phyloP scores from a whole-genome alignment of 352 stramenopile species.

The Thalassiosira allenii region DNA sequence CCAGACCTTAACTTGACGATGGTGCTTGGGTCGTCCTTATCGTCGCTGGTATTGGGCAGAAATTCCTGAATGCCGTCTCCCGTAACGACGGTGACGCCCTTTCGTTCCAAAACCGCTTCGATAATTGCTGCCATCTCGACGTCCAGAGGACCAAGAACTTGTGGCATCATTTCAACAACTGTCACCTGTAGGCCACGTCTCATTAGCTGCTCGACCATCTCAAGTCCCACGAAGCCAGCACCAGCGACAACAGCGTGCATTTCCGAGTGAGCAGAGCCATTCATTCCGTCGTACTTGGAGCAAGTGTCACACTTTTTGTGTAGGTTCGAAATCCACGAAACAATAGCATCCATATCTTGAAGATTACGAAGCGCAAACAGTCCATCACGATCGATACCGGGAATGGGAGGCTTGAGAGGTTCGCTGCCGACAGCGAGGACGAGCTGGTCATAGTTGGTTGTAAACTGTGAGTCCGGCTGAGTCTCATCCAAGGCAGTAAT shows the following conservation, averaged over 20 bases:
- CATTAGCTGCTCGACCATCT: conserved; percentile 85
- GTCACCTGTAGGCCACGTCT: conserved; percentile 74
- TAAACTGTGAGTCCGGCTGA: conserved; percentile 13
- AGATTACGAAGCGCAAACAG: conserved; percentile 80
- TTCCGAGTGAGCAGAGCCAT: conserved; percentile 13
- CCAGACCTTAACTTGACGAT: conserved; percentile 70
- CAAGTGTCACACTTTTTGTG: conserved; percentile 32
- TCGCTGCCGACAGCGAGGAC: conserved; percentile 76
- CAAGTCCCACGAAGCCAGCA: conserved; percentile 83
- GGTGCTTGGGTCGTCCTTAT: conserved; percentile 49
- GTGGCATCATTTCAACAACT: conserved; percentile 77
- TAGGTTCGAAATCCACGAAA: conserved; percentile 68
- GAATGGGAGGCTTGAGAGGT: conserved; percentile 81
- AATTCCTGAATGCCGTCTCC: conserved; percentile 74
- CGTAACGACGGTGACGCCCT: conserved; percentile 72
- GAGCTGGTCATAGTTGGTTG: conserved; percentile 75
- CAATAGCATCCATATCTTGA: conserved; percentile 79
- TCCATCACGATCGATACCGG: conserved; percentile 73
- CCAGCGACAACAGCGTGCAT: conserved; percentile 81
- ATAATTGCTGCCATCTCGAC: conserved; percentile 79
- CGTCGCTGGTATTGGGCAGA: conserved; percentile 41
- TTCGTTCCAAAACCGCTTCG: conserved; percentile 60
- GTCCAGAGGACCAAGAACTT: conserved; percentile 79
- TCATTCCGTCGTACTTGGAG: conserved; percentile 4
- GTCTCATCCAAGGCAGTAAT: conserved; percentile 65